A percentile compares a stretch with the other conserved stretches of the same genome.
Evolutionary conservation across 2,329 filamentous ascomycete species (phyloP).

Genomic region (Stagonosporopsis rhizophila): DNA sequence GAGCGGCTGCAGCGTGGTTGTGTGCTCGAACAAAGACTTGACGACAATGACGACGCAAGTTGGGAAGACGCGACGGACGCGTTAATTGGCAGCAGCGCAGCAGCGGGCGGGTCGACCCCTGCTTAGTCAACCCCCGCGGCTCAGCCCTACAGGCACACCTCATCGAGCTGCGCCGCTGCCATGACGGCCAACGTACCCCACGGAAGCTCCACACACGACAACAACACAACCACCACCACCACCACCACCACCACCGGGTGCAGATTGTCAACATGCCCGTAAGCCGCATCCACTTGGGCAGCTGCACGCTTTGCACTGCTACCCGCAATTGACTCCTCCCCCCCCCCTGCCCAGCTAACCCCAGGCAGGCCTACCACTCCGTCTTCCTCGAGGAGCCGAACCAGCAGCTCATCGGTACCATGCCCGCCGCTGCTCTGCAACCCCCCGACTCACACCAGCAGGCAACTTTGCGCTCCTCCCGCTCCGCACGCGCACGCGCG

Average conservation of each 20-base stretch:
- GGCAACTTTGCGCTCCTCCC: slow-evolving; percentile 96
- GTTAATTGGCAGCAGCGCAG: slow-evolving; percentile 42
- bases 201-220: slow-evolving; percentile 24
- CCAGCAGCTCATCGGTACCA: slow-evolving; percentile 67
- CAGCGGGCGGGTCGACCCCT: too few relatives aligned
- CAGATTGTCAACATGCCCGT: slow-evolving; percentile 56
- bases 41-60: slow-evolving; percentile 16
- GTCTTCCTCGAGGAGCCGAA: slow-evolving; percentile 87
- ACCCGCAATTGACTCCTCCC: background rate
- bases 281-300: slow-evolving; percentile 24
- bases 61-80: slow-evolving; percentile 35
- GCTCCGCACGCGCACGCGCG: slow-evolving; percentile 91
- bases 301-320: background rate
- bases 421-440: background rate
- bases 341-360: slow-evolving; percentile 18
- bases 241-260: slow-evolving; percentile 22
- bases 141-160: slow-evolving; percentile 46
- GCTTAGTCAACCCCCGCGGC: slow-evolving; percentile 40
- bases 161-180: slow-evolving; percentile 37
- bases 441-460: slow-evolving; percentile 29
- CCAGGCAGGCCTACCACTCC: slow-evolving; percentile 89
- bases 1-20: background rate
- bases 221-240: too few relatives aligned
- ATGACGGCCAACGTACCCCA: slow-evolving; percentile 38
- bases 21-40: background rate